Conservation (phyloP, 106 monocot genomes). For the Allium sativum region DNA sequence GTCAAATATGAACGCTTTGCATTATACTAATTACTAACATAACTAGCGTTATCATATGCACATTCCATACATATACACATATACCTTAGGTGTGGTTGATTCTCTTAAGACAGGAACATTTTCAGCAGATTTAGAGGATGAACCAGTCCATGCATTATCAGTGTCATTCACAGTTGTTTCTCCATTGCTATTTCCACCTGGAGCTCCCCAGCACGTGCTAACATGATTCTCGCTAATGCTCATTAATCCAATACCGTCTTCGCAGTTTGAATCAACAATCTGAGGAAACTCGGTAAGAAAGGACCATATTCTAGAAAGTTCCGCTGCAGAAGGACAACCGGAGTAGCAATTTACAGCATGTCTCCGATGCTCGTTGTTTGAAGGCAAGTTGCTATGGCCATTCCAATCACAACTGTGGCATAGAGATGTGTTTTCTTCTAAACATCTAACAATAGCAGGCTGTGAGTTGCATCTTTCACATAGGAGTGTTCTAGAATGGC, state of each 20-base stretch:
- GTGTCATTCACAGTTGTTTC: slow-evolving; percentile 24
- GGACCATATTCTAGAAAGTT: slow-evolving; percentile 75
- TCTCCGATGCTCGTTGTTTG: slow-evolving; percentile 45
- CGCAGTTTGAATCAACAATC: slow-evolving; percentile 27
- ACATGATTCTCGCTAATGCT: slow-evolving; percentile 52
- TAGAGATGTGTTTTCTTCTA: slow-evolving; percentile 31
- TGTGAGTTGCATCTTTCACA: slow-evolving; percentile 27
- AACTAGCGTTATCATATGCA: too few species aligned
- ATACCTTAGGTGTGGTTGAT: slow-evolving; percentile 27
- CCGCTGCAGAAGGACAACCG: slow-evolving; percentile 71
- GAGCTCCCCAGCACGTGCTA: slow-evolving; percentile 29
- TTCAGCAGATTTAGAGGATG: slow-evolving; percentile 32
- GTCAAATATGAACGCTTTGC: too few species aligned
- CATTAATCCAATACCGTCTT: slow-evolving; percentile 49
- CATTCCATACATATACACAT: neutral
- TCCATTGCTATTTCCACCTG: slow-evolving; percentile 17
- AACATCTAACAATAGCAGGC: slow-evolving; percentile 24
- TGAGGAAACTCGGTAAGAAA: slow-evolving; percentile 42
- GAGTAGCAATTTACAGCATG: slow-evolving; percentile 65
- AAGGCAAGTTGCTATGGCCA: slow-evolving; percentile 20
- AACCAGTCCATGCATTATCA: slow-evolving; percentile 35
- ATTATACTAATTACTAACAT: neutral
- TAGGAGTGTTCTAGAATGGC: slow-evolving; percentile 33
- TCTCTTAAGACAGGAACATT: slow-evolving; percentile 19
- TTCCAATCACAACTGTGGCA: slow-evolving; percentile 49